Conservation (phyloP, 192 early-diverging fungal species). For the Umbelopsis ramanniana region DNA sequence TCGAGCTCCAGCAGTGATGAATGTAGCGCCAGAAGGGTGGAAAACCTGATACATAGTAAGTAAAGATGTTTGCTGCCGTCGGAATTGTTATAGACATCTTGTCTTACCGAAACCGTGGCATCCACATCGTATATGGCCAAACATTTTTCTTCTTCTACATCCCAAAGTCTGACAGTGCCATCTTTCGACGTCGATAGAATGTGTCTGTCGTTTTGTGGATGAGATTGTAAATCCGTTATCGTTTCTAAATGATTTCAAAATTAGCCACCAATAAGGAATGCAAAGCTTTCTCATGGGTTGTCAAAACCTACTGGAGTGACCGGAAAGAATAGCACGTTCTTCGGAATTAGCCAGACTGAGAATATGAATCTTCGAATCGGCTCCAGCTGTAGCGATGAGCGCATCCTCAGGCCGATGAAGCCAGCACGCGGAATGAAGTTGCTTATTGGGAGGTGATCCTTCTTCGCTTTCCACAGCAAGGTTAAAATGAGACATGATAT, state of each 20-base stretch:
- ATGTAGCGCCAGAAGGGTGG: conserved; percentile 63
- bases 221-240: conserved; percentile 67
- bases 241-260: conserved; percentile 34
- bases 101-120: conserved; percentile 60
- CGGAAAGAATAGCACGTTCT: conserved; percentile 62
- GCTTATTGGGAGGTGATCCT: conserved; percentile 20
- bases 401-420: conserved; percentile 69
- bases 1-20: conserved; percentile 55
- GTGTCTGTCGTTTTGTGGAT: conserved; percentile 68
- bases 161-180: conserved; percentile 80
- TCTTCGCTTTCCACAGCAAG: conserved; percentile 46
- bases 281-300: not conserved
- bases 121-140: conserved; percentile 63
- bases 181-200: conserved; percentile 75
- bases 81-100: too few species aligned
- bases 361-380: conserved; percentile 66
- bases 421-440: conserved; percentile 58
- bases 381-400: conserved; percentile 70
- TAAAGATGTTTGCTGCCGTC: not conserved
- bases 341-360: conserved; percentile 74
- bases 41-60: conserved; percentile 49
- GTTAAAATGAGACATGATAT: conserved; percentile 92
- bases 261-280: not conserved
- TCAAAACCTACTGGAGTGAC: conserved; percentile 59
- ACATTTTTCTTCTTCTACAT: conserved; percentile 64